Conservation (phyloP, 1,139 yeast species). For the Pneumocystis murina region DNA sequence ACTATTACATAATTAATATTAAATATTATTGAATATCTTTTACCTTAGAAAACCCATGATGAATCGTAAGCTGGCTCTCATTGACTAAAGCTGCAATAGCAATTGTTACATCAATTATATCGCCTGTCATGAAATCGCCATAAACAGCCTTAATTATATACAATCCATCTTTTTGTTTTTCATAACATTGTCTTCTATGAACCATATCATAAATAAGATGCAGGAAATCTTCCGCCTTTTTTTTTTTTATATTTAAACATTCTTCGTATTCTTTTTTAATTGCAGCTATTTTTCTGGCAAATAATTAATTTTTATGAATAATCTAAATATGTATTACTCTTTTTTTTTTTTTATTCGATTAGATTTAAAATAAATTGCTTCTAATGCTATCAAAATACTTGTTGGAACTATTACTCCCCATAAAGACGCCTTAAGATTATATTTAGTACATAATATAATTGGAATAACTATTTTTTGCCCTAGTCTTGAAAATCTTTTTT, state of each 20-base stretch:
- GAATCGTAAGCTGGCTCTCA: conserved; percentile 7
- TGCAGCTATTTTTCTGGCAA: background rate
- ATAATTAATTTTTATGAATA: background rate
- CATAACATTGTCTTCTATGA: background rate
- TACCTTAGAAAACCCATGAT: conserved; percentile 3
- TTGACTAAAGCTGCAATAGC: conserved; percentile 9
- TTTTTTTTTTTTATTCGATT: background rate
- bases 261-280: background rate
- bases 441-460: conserved; percentile 6
- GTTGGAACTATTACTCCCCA: conserved; percentile 8
- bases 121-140: conserved; percentile 4
- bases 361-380: conserved; percentile 6
- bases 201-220: background rate
- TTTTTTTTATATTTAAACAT: background rate
- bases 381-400: conserved; percentile 6
- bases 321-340: background rate
- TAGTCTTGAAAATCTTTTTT: conserved; percentile 4
- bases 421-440: conserved; percentile 6
- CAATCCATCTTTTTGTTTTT: background rate
- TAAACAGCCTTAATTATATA: background rate
- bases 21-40: background rate
- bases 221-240: background rate
- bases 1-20: background rate
- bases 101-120: conserved; percentile 9
- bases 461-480: conserved; percentile 10